These are phyloP conservation scores for Schwanniomyces vanrijiae DNA, from an alignment of 805 yeast species.

Conservation along the genomic window DNA sequence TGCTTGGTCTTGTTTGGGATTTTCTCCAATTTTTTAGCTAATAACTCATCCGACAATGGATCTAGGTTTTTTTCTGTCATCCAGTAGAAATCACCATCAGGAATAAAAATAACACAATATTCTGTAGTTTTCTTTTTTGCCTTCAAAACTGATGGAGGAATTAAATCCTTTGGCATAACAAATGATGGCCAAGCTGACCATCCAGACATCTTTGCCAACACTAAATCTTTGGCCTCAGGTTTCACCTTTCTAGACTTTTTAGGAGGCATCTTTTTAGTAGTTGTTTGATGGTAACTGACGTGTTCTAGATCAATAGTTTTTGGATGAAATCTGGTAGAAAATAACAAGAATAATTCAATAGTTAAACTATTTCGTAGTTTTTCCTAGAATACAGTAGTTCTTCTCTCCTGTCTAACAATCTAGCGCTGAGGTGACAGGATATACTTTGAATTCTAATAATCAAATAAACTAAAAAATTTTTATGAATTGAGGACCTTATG, in stretches of 20 bases:
- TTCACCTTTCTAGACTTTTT: slow-evolving; percentile 19
- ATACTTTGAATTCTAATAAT: background rate
- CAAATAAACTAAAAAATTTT: background rate
- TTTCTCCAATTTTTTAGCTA: slow-evolving; percentile 27
- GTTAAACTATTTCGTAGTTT: background rate
- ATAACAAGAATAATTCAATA: background rate
- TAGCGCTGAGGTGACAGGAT: background rate
- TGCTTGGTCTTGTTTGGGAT: slow-evolving; percentile 21
- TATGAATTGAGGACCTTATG: background rate
- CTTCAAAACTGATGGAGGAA: slow-evolving; percentile 34
- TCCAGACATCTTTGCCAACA: slow-evolving; percentile 45
- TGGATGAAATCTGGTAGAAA: background rate
- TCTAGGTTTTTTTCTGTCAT: slow-evolving; percentile 40
- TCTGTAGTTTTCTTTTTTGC: slow-evolving; percentile 37
- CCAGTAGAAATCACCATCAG: slow-evolving; percentile 48
- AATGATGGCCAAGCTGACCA: slow-evolving; percentile 53
- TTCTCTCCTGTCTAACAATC: background rate
- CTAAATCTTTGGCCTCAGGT: slow-evolving; percentile 37
- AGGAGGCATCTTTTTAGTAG: slow-evolving; percentile 29
- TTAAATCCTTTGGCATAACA: slow-evolving; percentile 39
- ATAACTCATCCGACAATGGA: slow-evolving; percentile 26
- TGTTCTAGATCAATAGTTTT: background rate
- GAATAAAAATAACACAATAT: slow-evolving; percentile 44
- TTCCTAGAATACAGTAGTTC: background rate
- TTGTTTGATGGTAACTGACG: background rate